These are phyloP conservation scores for Ceraceosorus guamensis DNA, from an alignment of 1,284 basidiomycete genomes.

Conservation along the genomic window DNA sequence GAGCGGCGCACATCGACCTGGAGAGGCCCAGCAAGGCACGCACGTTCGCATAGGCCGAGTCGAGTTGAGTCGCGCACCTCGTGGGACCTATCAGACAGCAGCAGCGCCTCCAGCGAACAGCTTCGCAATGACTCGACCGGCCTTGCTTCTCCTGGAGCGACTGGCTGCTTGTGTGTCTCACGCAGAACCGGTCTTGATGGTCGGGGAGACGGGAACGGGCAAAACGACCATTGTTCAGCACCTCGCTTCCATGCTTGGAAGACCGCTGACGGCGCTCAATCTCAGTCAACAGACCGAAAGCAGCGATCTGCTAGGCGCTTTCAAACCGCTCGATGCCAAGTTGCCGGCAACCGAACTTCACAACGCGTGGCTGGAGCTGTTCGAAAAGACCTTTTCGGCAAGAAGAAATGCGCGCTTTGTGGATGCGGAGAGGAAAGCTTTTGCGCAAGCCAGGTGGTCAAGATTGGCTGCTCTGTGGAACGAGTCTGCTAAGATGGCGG, in stretches of 20 bases:
- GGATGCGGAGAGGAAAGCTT: conserved; percentile 73
- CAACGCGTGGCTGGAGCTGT: conserved; percentile 71
- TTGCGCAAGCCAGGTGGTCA: conserved; percentile 77
- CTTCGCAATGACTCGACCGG: conserved; percentile 86
- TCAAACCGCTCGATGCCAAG: conserved; percentile 74
- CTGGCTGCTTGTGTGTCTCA: conserved; percentile 69
- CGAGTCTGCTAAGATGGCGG: conserved; percentile 61
- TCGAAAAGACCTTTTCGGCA: conserved; percentile 79
- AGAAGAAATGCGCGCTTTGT: conserved; percentile 85
- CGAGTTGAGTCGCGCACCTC: conserved; percentile 12
- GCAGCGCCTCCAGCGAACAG: conserved; percentile 21
- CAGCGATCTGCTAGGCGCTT: conserved; percentile 86
- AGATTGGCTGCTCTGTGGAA: conserved; percentile 75
- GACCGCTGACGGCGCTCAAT: conserved; percentile 79
- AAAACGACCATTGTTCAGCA: conserved; percentile 92
- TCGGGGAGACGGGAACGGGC: conserved; percentile 96
- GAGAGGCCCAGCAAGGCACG: neutral
- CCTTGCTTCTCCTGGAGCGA: conserved; percentile 70
- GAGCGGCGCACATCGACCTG: neutral
- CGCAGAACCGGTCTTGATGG: conserved; percentile 78
- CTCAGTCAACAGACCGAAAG: conserved; percentile 95
- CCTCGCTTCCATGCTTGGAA: conserved; percentile 70
- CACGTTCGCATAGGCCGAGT: conserved; percentile 17
- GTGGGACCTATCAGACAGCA: conserved; percentile 8
- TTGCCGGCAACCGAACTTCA: conserved; percentile 70